phyloP scores from a whole-genome alignment of 1,284 basidiomycete species.

The Tylopilus orsonianus region DNA sequence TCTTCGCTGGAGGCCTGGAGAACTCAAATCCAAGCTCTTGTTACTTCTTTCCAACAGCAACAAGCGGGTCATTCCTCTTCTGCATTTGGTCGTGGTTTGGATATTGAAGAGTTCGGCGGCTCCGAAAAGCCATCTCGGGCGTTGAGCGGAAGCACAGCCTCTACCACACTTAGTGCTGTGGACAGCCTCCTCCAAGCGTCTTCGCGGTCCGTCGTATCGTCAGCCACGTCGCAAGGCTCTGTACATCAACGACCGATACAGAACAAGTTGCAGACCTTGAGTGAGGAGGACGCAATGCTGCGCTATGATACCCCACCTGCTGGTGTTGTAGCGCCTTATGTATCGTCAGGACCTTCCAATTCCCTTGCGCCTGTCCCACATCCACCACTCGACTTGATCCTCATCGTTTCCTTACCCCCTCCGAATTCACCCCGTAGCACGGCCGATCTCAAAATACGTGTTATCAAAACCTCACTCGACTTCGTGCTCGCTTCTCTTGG shows the following conservation, averaged over 20 bases:
- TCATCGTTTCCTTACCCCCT: slow-evolving; percentile 86
- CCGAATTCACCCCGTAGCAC: slow-evolving; percentile 71
- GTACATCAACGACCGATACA: slow-evolving; percentile 36
- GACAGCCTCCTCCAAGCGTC: slow-evolving; percentile 71
- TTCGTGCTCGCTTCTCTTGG: slow-evolving; percentile 80
- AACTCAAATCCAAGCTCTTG: slow-evolving; percentile 72
- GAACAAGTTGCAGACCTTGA: slow-evolving; percentile 62
- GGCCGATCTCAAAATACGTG: slow-evolving; percentile 79
- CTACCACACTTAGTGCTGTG: slow-evolving; percentile 62
- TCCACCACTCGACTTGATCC: slow-evolving; percentile 87
- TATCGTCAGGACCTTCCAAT: slow-evolving; percentile 74
- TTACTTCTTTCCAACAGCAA: slow-evolving; percentile 60
- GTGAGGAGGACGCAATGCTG: slow-evolving; percentile 66
- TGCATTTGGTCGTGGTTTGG: slow-evolving; percentile 42
- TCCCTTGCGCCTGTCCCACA: slow-evolving; percentile 79
- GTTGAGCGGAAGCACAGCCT: slow-evolving; percentile 70
- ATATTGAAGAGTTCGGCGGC: slow-evolving; percentile 75
- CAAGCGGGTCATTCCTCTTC: slow-evolving; percentile 34
- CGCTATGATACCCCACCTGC: slow-evolving; percentile 50
- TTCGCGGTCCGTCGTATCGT: slow-evolving; percentile 64
- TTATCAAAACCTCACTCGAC: slow-evolving; percentile 83
- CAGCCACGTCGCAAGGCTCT: slow-evolving; percentile 68
- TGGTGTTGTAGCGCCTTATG: slow-evolving; percentile 68
- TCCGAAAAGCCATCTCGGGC: slow-evolving; percentile 73
- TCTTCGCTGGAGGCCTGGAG: slow-evolving; percentile 88